Base-by-base conservation (phyloP, 176 grass and related monocot genomes). In the Alloteropsis semialata region DNA sequence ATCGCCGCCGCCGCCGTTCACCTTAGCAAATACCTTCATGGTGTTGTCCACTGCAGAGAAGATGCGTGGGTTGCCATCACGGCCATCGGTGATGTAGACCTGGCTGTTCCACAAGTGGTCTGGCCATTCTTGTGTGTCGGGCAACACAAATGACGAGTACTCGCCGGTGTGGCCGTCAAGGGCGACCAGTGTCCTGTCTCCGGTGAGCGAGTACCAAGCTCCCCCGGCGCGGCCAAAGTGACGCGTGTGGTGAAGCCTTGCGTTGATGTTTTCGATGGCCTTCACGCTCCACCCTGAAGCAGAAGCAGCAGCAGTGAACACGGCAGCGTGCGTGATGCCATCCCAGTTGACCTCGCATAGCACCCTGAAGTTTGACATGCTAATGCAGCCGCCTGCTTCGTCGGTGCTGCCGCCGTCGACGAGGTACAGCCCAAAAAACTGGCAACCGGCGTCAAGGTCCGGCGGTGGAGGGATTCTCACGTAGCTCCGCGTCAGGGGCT, bases 371-470 rank as follows among this genome's bases (percentile, higher is more conserved):
- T 51, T 34, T 7, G 69, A 13, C 28, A 73, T 73, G 28, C 28
- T 8, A 2, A 73, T 51, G 69, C 39, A 8, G 10, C 38, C 21
- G 22, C 65, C 38, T 0, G 13, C 44, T 14, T 46, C 44, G 36
- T 41, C 36, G 0, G 8, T 9, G 9, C 7, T 9, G 9, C 50
- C 8, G 9, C 50, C 8, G 13, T 18, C 70, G 17, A 51, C 2
- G 10, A 73, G 27, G 45, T 9, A 51, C 37, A 12, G 1, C 8
- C 2, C 1, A 3, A 0, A 7, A 0, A 28, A 5, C 6, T 8
- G 14, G 15, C 6, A 0, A 0, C 1, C 3, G 0, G 1, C 3
- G 1, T 39, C 1, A 10, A 6, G 22, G 21, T 46, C 27, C 6
- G 14, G 24, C 5, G 41, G 24, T 28, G 3, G 5, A 51, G 19